A percentile compares a stretch with the other conserved stretches of the same genome.
Evolutionary conservation across 2,329 filamentous ascomycete genomes (phyloP).

Genomic region (Arthrobotrys megalospora): DNA sequence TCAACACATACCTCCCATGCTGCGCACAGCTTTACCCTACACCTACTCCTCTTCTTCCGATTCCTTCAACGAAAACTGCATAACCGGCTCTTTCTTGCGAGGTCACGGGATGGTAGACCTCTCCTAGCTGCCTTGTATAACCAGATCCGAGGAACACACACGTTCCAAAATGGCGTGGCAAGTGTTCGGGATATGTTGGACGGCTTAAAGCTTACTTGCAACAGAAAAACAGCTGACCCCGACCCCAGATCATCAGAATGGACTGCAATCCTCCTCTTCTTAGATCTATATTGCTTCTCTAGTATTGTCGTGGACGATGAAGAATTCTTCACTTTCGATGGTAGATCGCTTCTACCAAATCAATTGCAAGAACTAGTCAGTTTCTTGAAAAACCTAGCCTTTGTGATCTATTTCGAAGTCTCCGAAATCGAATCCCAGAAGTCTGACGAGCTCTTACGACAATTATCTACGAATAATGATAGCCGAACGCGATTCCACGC

Average conservation of each 20-base stretch:
- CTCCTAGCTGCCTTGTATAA: conserved; percentile 26
- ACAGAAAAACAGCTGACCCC: not conserved
- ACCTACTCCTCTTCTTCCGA: conserved; percentile 29
- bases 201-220: conserved; percentile 27
- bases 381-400: conserved; percentile 92
- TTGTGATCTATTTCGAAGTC: conserved; percentile 88
- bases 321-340: conserved; percentile 82
- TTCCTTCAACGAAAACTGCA: conserved; percentile 51
- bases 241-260: conserved; percentile 75
- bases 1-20: not conserved
- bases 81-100: conserved; percentile 50
- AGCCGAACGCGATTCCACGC: conserved; percentile 77
- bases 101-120: conserved; percentile 27
- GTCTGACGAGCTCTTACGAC: conserved; percentile 7
- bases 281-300: conserved; percentile 94
- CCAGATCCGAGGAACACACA: conserved; percentile 26
- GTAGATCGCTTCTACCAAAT: conserved; percentile 76
- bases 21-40: conserved; percentile 38
- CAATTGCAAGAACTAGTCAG: conserved; percentile 82
- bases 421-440: conserved; percentile 74
- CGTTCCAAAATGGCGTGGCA: conserved; percentile 24
- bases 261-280: conserved; percentile 88
- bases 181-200: conserved; percentile 29
- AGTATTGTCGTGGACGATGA: conserved; percentile 95
- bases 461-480: conserved; percentile 67